Evolutionary conservation across 306 rosid genomes (phyloP).

Genomic region (Geum urbanum): DNA sequence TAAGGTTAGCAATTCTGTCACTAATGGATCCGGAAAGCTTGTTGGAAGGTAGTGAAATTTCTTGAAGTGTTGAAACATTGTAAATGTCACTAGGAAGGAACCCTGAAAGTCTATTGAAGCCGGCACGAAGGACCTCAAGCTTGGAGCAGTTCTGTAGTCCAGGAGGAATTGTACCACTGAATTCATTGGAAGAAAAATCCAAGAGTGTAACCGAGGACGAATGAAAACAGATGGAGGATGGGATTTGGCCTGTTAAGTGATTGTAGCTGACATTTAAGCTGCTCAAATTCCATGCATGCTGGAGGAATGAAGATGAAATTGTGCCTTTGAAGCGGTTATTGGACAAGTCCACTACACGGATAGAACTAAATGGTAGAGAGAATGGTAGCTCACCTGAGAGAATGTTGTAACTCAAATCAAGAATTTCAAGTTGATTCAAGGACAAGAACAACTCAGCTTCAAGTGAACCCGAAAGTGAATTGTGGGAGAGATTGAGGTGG

Average conservation of each 20-base stretch:
- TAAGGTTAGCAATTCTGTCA: neutral
- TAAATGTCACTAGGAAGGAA: neutral
- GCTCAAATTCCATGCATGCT: neutral
- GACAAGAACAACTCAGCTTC: neutral
- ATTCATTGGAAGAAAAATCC: neutral
- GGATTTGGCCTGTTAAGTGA: neutral
- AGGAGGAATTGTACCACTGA: neutral
- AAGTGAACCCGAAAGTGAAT: neutral
- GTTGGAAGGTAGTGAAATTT: neutral
- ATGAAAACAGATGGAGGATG: neutral
- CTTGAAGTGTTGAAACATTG: neutral
- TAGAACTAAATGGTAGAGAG: neutral
- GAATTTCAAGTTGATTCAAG: neutral
- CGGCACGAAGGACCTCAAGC: neutral
- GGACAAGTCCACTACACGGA: neutral
- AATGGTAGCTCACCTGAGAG: neutral
- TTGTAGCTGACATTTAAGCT: neutral
- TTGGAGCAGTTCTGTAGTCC: neutral
- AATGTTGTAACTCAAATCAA: constrained; percentile 4
- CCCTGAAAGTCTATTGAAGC: neutral
- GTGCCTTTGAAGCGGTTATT: neutral
- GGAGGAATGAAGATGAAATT: constrained; percentile 10
- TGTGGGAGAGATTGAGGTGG: constrained; percentile 7
- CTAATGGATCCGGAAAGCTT: neutral
- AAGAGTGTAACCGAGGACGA: neutral